Percentiles rank a stretch among this genome's conserved stretches.
Evolutionary conservation across 345 rosid species (phyloP).

Genomic region (Ceriops zippeliana): DNA sequence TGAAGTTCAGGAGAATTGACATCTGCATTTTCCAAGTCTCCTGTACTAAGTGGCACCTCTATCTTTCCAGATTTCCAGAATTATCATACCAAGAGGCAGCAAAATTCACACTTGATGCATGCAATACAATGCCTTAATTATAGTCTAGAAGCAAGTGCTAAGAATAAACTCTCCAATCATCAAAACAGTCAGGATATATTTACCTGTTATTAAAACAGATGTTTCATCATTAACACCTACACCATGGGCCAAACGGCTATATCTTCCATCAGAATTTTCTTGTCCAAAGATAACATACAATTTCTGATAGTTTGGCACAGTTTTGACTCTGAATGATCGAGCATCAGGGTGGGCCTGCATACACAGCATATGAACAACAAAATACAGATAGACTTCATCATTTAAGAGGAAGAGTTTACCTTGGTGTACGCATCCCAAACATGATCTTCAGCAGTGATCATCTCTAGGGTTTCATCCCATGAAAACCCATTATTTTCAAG

Average conservation of each 20-base stretch:
- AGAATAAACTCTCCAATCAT: constrained; percentile 1
- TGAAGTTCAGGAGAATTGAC: background rate
- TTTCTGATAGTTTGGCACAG: constrained; percentile 68
- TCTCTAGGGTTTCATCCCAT: constrained; percentile 72
- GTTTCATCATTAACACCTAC: constrained; percentile 32
- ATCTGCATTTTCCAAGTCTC: background rate
- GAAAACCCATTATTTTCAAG: constrained; percentile 68
- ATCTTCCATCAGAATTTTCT: constrained; percentile 58
- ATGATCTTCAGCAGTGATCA: constrained; percentile 73
- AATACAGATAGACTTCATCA: constrained; percentile 10
- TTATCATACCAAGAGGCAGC: background rate
- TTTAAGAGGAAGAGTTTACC: constrained; percentile 33
- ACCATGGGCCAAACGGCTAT: constrained; percentile 58
- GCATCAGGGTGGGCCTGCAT: constrained; percentile 84
- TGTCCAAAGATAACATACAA: constrained; percentile 67
- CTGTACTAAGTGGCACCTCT: background rate
- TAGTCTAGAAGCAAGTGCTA: background rate
- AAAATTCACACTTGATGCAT: background rate
- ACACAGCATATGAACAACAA: constrained; percentile 21
- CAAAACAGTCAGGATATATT: constrained; percentile 16
- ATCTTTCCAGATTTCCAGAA: background rate
- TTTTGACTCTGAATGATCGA: constrained; percentile 76
- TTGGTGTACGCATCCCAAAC: constrained; percentile 67
- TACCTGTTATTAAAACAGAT: constrained; percentile 49
- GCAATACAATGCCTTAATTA: background rate